Evolutionary conservation across 2,329 filamentous ascomycete species (phyloP).

Genomic region (Colletotrichum musae): DNA sequence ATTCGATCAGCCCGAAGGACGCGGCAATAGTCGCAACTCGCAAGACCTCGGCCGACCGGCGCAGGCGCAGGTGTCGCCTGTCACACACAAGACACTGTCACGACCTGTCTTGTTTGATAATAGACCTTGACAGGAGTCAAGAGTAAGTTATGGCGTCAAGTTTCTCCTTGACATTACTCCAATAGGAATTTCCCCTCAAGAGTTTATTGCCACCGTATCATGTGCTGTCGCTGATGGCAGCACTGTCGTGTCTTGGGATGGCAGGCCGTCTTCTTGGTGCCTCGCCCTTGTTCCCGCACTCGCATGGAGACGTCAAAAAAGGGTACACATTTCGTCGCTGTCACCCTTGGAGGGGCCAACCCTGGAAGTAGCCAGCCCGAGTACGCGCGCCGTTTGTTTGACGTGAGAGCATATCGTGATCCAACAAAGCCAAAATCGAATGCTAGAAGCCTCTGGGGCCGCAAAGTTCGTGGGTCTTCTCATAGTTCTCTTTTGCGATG

Average conservation of each 20-base stretch:
- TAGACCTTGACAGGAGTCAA: slow-evolving; percentile 32
- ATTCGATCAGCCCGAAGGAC: slow-evolving; percentile 1
- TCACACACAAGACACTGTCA: slow-evolving; percentile 31
- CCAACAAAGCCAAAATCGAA: neutral
- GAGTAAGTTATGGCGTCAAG: slow-evolving; percentile 31
- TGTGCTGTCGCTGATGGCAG: slow-evolving; percentile 30
- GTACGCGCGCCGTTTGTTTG: slow-evolving; percentile 9
- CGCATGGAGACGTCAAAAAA: slow-evolving; percentile 25
- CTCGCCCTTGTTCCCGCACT: slow-evolving; percentile 23
- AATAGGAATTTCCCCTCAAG: slow-evolving; percentile 23
- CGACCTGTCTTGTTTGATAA: slow-evolving; percentile 27
- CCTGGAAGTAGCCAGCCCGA: slow-evolving; percentile 8
- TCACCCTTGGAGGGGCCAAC: slow-evolving; percentile 14
- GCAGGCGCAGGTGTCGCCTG: slow-evolving; percentile 18
- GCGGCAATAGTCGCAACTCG: neutral
- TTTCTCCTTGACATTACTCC: slow-evolving; percentile 24
- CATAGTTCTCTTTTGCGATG: neutral
- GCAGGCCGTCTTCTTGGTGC: slow-evolving; percentile 16
- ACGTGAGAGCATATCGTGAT: slow-evolving; percentile 8
- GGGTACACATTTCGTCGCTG: slow-evolving; percentile 16
- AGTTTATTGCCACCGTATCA: slow-evolving; percentile 29
- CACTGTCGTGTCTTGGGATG: slow-evolving; percentile 34
- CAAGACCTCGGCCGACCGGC: slow-evolving; percentile 17
- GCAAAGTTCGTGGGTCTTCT: neutral
- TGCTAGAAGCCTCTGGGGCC: neutral